phyloP scores from a whole-genome alignment of 2,329 filamentous ascomycete species.

The Aureobasidium sp. region DNA sequence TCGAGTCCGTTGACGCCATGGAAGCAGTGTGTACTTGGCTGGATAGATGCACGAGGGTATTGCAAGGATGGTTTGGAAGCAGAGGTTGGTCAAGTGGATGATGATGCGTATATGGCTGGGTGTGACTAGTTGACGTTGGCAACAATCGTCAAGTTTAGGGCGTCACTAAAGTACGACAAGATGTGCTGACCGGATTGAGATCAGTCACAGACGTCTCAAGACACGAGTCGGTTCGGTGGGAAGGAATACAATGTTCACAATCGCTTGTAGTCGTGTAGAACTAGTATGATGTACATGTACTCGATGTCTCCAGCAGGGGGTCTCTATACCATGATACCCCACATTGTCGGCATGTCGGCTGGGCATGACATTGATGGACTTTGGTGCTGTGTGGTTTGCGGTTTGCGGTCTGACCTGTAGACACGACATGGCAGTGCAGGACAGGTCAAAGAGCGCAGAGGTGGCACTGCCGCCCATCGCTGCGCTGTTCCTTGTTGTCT shows the following conservation, averaged over 20 bases:
- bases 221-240: background rate
- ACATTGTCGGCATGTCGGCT: background rate
- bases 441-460: slow-evolving; percentile 2
- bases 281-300: background rate
- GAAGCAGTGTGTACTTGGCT: background rate
- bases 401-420: background rate
- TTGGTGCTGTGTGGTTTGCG: too few relatives aligned
- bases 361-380: slow-evolving; percentile 9
- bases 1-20: slow-evolving; percentile 28
- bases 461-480: slow-evolving; percentile 24
- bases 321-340: background rate
- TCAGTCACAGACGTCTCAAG: background rate
- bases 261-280: background rate
- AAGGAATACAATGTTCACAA: background rate
- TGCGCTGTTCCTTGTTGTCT: slow-evolving; percentile 31
- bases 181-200: background rate
- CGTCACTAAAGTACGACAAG: background rate
- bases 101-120: background rate
- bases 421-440: background rate
- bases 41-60: background rate
- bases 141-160: background rate
- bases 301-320: background rate
- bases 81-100: background rate
- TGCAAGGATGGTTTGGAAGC: background rate
- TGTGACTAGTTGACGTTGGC: background rate